Conservation (phyloP, 176 grass and related monocot species). For the Avena insularis region DNA sequence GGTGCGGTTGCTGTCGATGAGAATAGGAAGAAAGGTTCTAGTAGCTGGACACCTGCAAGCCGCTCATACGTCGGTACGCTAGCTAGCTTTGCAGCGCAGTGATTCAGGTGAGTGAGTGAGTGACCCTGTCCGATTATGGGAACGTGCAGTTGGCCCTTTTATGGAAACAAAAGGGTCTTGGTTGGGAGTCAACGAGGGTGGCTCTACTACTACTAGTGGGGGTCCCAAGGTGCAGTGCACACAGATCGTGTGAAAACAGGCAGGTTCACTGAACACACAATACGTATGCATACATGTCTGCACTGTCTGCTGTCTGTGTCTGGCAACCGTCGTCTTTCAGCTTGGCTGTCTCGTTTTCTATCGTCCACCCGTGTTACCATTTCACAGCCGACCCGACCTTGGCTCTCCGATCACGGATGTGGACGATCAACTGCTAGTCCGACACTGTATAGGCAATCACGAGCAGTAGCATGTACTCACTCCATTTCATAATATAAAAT, state of each 20-base stretch:
- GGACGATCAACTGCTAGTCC: too few relatives aligned
- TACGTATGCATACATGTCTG: neutral
- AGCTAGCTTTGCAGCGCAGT: neutral
- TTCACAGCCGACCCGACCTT: neutral
- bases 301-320: neutral
- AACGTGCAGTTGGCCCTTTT: conserved; percentile 1
- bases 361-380: neutral
- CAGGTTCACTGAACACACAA: neutral
- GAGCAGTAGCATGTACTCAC: too few relatives aligned
- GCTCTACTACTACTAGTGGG: neutral
- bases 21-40: neutral
- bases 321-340: neutral
- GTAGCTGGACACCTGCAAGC: neutral
- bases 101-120: neutral
- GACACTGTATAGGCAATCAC: too few relatives aligned
- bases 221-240: neutral
- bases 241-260: neutral
- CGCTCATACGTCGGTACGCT: neutral
- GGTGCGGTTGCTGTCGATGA: conserved; percentile 13
- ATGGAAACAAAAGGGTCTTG: neutral
- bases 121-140: conserved; percentile 3
- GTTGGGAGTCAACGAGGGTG: neutral
- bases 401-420: too few relatives aligned
- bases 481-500: too few relatives aligned
- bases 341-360: neutral